phyloP scores from a whole-genome alignment of 2,329 filamentous ascomycete genomes.

The Chaetomium sp. region DNA sequence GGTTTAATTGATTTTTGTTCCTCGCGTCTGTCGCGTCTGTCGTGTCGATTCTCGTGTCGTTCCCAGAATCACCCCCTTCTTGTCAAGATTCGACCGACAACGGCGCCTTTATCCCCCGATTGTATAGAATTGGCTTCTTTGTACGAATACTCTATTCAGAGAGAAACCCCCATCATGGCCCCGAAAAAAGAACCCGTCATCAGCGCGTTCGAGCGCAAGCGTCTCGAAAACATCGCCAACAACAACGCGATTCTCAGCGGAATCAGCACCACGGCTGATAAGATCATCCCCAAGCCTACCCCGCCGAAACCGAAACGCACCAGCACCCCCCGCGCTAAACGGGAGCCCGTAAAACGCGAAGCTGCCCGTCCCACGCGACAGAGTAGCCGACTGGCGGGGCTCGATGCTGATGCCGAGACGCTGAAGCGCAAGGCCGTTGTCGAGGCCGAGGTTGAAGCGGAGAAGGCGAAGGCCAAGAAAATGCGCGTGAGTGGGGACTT shows the following conservation, averaged over 20 bases:
- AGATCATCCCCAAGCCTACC: conserved; percentile 54
- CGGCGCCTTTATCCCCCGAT: background rate
- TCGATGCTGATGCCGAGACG: conserved; percentile 42
- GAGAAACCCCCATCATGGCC: conserved; percentile 35
- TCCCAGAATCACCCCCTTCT: background rate
- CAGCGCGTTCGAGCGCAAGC: conserved; percentile 80
- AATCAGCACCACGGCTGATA: conserved; percentile 64
- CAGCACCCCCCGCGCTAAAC: conserved; percentile 29
- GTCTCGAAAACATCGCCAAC: conserved; percentile 78
- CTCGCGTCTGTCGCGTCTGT: conserved; percentile 9
- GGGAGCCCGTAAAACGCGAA: conserved; percentile 43
- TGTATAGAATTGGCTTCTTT: background rate
- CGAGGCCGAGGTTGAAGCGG: conserved; percentile 38
- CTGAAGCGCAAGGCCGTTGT: conserved; percentile 47
- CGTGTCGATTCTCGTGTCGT: background rate
- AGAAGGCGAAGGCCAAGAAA: conserved; percentile 51
- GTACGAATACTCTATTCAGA: background rate
- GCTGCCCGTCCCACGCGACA: conserved; percentile 45
- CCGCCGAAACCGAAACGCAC: conserved; percentile 35
- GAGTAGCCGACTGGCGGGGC: conserved; percentile 52
- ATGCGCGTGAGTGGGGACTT: conserved; percentile 50
- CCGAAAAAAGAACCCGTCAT: conserved; percentile 47
- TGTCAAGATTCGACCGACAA: background rate
- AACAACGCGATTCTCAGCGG: conserved; percentile 77
- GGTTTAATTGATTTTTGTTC: conserved; percentile 20